Conservation (phyloP, 139 green algal genomes). For the Desmodesmus armatus region DNA sequence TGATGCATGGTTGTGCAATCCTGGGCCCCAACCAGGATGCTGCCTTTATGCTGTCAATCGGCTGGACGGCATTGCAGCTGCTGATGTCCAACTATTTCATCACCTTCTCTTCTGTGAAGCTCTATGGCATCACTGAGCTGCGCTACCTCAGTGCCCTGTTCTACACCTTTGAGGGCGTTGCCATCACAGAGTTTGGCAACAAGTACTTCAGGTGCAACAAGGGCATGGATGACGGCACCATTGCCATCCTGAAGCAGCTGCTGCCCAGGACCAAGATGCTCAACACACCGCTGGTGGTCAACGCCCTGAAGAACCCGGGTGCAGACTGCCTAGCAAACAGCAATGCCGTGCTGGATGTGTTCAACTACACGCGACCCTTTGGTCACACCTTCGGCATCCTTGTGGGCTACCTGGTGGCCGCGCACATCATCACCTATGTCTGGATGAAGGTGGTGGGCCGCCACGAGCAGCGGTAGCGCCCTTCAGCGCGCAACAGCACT, state of each 20-base stretch:
- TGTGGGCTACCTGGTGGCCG: not conserved
- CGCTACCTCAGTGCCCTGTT: conserved; percentile 43
- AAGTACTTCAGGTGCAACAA: conserved; percentile 25
- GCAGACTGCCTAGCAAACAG: conserved; percentile 33
- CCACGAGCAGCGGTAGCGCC: conserved; percentile 20
- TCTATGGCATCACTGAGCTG: conserved; percentile 44
- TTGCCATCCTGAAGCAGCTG: conserved; percentile 18
- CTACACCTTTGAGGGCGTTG: conserved; percentile 52
- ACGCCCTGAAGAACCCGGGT: not conserved
- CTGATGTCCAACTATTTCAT: conserved; percentile 55
- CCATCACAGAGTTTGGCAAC: conserved; percentile 42
- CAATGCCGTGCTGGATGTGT: not conserved
- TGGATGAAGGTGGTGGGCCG: conserved; percentile 25
- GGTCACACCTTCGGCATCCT: conserved; percentile 3
- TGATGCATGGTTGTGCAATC: conserved; percentile 49
- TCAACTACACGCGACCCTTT: conserved; percentile 2
- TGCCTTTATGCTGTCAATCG: conserved; percentile 56
- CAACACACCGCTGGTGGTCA: not conserved
- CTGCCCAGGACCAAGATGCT: conserved; percentile 27
- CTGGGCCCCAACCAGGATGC: conserved; percentile 52
- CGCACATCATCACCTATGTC: conserved; percentile 14
- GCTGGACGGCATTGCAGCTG: conserved; percentile 50
- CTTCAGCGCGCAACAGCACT: too few relatives aligned
- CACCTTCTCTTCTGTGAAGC: conserved; percentile 33
- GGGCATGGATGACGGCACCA: not conserved